Conservation (phyloP, 176 grass and related monocot genomes). For the Paspalum vaginatum region DNA sequence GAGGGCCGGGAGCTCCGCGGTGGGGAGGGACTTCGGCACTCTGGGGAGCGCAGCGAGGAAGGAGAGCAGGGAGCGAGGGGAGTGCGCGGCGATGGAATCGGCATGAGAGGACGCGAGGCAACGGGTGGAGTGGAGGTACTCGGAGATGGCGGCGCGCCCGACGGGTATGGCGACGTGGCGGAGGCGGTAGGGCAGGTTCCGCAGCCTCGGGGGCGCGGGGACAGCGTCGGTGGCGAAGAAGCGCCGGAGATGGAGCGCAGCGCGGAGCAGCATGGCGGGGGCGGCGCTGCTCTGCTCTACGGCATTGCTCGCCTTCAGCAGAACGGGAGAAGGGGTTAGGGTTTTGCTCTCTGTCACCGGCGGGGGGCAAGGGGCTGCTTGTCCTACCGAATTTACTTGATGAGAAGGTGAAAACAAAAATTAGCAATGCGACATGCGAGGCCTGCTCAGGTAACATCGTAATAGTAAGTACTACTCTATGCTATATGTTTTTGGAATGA, state of each 20-base stretch:
- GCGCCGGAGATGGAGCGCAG: constrained; percentile 35
- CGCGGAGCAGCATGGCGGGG: constrained; percentile 35
- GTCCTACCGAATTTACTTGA: too few species aligned
- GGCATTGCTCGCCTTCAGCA: constrained; percentile 26
- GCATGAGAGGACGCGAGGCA: constrained; percentile 66
- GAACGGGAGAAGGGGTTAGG: too few species aligned
- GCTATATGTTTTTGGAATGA: too few species aligned
- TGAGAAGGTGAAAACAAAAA: too few species aligned
- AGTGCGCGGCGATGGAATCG: constrained; percentile 62
- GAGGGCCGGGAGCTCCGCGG: constrained; percentile 41
- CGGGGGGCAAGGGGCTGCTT: too few species aligned
- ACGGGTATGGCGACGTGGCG: constrained; percentile 56
- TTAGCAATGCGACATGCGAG: too few species aligned
- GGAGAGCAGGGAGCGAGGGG: constrained; percentile 61
- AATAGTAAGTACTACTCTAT: too few species aligned
- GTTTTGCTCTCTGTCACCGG: too few species aligned
- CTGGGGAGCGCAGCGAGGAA: constrained; percentile 53
- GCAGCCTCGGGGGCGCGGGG: constrained; percentile 43
- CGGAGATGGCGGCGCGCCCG: constrained; percentile 61
- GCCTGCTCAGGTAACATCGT: too few species aligned
- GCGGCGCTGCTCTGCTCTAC: constrained; percentile 18
- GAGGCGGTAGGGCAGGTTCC: constrained; percentile 51
- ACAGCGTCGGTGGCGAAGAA: constrained; percentile 28
- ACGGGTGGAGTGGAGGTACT: constrained; percentile 79
- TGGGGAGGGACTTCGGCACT: constrained; percentile 39